phyloP scores from a whole-genome alignment of 495 filamentous ascomycete species.

The Pseudomonodictys pantanalensis region DNA sequence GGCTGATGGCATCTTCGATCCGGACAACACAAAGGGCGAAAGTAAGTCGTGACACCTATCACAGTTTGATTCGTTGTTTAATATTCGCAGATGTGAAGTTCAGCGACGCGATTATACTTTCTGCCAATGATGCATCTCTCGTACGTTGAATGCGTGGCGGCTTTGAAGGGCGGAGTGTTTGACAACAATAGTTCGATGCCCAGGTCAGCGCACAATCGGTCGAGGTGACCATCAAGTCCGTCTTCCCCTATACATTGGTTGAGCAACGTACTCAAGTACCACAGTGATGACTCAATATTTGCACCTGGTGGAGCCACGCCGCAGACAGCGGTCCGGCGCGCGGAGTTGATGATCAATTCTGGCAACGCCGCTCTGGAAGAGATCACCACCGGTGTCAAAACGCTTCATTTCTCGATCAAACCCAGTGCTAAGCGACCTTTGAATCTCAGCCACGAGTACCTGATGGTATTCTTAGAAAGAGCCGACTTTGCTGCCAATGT shows the following conservation, averaged over 20 bases:
- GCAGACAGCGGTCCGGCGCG: constrained; percentile 7
- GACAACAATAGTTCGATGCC: not conserved
- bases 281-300: not conserved
- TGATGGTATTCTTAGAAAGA: constrained; percentile 3
- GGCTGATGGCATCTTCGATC: not conserved
- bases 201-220: not conserved
- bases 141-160: not conserved
- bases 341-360: constrained; percentile 1
- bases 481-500: constrained; percentile 7
- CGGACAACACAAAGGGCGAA: constrained; percentile 9
- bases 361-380: not conserved
- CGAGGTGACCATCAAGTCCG: constrained; percentile 10
- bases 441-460: constrained; percentile 9
- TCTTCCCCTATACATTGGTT: not conserved
- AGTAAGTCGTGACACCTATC: not conserved
- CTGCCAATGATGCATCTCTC: not conserved
- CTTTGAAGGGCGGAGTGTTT: not conserved
- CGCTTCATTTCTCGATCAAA: constrained; percentile 8
- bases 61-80: not conserved
- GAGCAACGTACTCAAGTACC: not conserved
- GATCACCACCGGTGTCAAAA: constrained; percentile 11
- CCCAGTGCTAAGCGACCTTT: constrained; percentile 1
- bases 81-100: not conserved
- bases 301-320: not conserved
- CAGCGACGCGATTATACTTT: not conserved